Base-by-base conservation (phyloP, 352 stramenopile species). In the Phytophthora cactorum region DNA sequence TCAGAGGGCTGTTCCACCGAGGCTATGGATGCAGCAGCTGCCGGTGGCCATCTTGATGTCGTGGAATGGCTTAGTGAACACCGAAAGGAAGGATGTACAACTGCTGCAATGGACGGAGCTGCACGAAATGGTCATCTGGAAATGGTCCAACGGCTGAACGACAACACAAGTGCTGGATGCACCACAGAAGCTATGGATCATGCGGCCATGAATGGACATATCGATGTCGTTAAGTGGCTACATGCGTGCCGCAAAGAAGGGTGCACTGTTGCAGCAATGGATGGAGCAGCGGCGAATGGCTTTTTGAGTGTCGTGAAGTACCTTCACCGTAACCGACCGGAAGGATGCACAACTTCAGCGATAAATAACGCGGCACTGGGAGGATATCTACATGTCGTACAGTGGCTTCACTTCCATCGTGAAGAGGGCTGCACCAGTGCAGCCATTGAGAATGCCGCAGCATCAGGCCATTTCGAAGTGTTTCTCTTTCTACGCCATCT, bases 391-490 rank as follows among this genome's bases (percentile, higher is more conserved):
- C 4, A 70, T 4, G 45, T 70, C 25, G 62, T 64, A 3, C 27
- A 17, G 15, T 65, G 63, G 63, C 63, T 70, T 12, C 46, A 70
- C 22, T 32, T 3, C 4, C 28, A 70, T 12, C 55, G 63, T 49
- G 27, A 14, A 17, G 62, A 69, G 27, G 63, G 54, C 29, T 70
- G 36, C 22, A 60, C 46, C 15, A 28, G 52, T 45, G 14, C 53
- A 27, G 61, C 52, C 6, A 32, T 68, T n/a, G 58, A 59, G 27
- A 46, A 70, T 27, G 63, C 54, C 29, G 49, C 64, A 1, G 64
- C 63, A 31, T 29, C 36, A 9, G 46, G 63, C 1, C 63, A 70
- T n/a, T 70, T 70, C 29, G 38, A 64, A n/a, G 41, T 70, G 22
- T 12, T 64, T 15, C 43, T 69, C 53, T 53, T 41, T 54, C 47